phyloP scores from a whole-genome alignment of 176 grass and related monocot genomes.

The Musa schizocarpa region DNA sequence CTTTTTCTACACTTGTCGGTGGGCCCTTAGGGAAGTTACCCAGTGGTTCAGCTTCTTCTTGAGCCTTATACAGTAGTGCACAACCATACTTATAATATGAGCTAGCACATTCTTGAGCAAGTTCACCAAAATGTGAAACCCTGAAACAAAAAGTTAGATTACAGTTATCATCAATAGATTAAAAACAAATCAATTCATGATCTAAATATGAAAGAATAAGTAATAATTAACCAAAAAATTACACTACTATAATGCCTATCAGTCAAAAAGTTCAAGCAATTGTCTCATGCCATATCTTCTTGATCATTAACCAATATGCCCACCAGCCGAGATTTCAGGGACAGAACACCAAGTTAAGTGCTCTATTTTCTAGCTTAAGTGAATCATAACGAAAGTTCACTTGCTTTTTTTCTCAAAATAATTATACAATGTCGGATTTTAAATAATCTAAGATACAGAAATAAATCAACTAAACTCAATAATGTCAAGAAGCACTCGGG shows the following conservation, averaged over 20 bases:
- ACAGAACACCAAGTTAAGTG: background rate
- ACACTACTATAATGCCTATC: background rate
- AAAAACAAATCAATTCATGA: background rate
- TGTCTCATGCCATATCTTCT: background rate
- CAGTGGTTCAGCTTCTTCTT: conserved; percentile 79
- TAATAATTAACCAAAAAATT: background rate
- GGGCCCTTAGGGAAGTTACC: conserved; percentile 65
- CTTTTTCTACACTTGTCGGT: conserved; percentile 33
- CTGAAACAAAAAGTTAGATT: conserved; percentile 19
- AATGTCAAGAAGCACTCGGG: too few species aligned
- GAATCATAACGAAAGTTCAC: background rate
- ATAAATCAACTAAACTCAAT: too few species aligned
- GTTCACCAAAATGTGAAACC: conserved; percentile 56
- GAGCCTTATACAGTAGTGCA: conserved; percentile 75
- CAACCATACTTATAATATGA: conserved; percentile 90
- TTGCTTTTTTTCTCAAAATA: background rate
- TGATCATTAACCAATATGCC: background rate
- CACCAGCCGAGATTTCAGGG: background rate
- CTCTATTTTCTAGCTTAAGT: background rate
- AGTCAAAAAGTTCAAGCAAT: background rate
- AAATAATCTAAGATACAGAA: background rate
- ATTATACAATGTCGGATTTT: background rate
- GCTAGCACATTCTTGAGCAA: conserved; percentile 74
- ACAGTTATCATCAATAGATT: background rate
- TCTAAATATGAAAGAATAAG: background rate